These are phyloP conservation scores for Gymnopilus dilepis DNA, from an alignment of 768 basidiomycete species.

Conservation along the genomic window DNA sequence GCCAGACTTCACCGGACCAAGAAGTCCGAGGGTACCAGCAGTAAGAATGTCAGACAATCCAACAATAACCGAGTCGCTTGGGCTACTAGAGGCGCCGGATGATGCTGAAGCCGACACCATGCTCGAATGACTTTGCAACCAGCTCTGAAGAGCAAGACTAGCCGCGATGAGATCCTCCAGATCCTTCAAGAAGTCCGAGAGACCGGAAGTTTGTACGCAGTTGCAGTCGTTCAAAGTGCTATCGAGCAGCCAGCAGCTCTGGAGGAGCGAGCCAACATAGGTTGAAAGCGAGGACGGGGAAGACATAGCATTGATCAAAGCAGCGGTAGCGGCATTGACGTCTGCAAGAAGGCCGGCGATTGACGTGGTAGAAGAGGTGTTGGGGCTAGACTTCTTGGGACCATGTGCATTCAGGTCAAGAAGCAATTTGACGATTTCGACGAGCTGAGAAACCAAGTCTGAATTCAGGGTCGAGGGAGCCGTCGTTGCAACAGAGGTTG, in stretches of 20 bases:
- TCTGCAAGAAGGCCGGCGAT: constrained; percentile 26
- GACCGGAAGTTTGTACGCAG: constrained; percentile 27
- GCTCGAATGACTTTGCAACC: constrained; percentile 12
- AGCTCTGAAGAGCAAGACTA: constrained; percentile 14
- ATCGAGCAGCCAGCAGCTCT: constrained; percentile 24
- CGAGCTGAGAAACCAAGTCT: constrained; percentile 23
- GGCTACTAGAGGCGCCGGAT: background rate
- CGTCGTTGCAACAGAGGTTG: constrained; percentile 9
- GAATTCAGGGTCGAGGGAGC: constrained; percentile 20
- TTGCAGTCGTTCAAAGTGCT: constrained; percentile 25
- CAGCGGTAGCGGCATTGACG: constrained; percentile 23
- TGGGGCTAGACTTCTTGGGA: constrained; percentile 1
- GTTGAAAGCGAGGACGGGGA: constrained; percentile 21
- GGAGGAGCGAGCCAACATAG: constrained; percentile 27
- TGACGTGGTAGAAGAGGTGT: constrained; percentile 9
- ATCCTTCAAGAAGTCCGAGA: constrained; percentile 19
- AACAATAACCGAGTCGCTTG: constrained; percentile 14
- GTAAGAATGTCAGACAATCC: constrained; percentile 24
- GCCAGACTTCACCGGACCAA: constrained; percentile 17
- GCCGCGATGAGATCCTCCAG: constrained; percentile 23
- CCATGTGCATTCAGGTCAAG: constrained; percentile 22
- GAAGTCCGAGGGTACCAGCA: constrained; percentile 11
- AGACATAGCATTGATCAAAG: constrained; percentile 29
- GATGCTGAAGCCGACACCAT: background rate
- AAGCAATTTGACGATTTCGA: constrained; percentile 27